Conservation (phyloP, 2,329 filamentous ascomycete species). For the Exophiala sideris region DNA sequence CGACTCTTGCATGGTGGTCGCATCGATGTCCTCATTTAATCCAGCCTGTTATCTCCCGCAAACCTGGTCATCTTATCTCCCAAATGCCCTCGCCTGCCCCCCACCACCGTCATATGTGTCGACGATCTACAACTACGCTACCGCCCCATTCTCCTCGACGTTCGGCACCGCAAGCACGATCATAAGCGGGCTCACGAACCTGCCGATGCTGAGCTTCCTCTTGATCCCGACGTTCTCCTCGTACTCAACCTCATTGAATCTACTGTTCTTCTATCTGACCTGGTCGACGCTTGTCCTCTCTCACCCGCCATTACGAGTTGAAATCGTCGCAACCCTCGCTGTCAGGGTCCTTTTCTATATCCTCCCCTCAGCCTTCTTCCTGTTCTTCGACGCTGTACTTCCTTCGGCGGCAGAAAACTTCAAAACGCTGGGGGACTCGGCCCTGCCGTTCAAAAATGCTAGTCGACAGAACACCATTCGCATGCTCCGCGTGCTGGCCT, state of each 20-base stretch:
- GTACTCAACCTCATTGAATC: conserved; percentile 75
- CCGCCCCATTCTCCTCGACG: conserved; percentile 26
- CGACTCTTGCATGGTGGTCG: not conserved
- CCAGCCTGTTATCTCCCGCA: conserved; percentile 28
- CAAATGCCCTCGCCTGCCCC: conserved; percentile 26
- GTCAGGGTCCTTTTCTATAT: conserved; percentile 69
- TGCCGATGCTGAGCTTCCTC: conserved; percentile 69
- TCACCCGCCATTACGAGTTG: conserved; percentile 70
- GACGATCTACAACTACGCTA: conserved; percentile 24
- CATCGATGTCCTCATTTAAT: conserved; percentile 20
- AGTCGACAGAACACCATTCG: conserved; percentile 35
- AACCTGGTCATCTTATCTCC: conserved; percentile 23
- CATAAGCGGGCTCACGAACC: conserved; percentile 66
- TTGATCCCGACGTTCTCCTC: conserved; percentile 60
- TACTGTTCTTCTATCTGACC: conserved; percentile 86
- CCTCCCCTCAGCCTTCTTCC: conserved; percentile 67
- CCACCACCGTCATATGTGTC: conserved; percentile 25
- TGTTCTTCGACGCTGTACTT: conserved; percentile 67
- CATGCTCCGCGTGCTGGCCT: conserved; percentile 48
- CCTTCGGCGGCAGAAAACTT: conserved; percentile 66
- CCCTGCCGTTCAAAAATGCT: conserved; percentile 46
- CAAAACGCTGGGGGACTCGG: conserved; percentile 62
- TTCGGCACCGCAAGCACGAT: conserved; percentile 27
- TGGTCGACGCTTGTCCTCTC: conserved; percentile 81
- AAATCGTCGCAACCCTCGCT: conserved; percentile 66